Conservation (phyloP, 1,284 basidiomycete genomes). For the Malassezia nana region DNA sequence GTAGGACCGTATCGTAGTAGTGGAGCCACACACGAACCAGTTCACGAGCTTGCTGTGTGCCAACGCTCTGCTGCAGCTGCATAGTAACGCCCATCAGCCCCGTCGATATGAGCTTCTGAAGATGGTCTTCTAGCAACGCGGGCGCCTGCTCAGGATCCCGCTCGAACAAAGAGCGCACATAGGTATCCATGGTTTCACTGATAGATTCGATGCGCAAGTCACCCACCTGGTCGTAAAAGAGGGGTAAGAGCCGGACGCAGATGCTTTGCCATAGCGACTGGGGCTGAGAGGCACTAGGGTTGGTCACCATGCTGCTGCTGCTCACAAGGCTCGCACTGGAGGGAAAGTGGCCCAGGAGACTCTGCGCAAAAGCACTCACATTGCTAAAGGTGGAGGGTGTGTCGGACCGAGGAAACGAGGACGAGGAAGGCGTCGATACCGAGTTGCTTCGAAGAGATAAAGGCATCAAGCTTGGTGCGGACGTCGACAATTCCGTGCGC, state of each 20-base stretch:
- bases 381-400: slow-evolving; percentile 2
- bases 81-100: slow-evolving; percentile 87
- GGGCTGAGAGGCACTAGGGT: not conserved
- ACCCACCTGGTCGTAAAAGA: slow-evolving; percentile 86
- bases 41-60: slow-evolving; percentile 60
- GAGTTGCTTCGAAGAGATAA: not conserved
- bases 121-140: slow-evolving; percentile 62
- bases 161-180: slow-evolving; percentile 56
- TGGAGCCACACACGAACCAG: slow-evolving; percentile 84
- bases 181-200: slow-evolving; percentile 61
- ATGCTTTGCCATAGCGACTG: slow-evolving; percentile 59
- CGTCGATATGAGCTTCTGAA: slow-evolving; percentile 67
- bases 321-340: not conserved
- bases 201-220: slow-evolving; percentile 81
- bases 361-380: slow-evolving; percentile 19
- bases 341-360: slow-evolving; percentile 3
- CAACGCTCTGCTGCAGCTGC: slow-evolving; percentile 58
- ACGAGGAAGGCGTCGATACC: not conserved
- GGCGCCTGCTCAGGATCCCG: slow-evolving; percentile 50
- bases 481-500: not conserved
- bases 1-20: slow-evolving; percentile 85
- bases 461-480: not conserved
- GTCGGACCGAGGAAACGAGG: not conserved
- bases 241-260: slow-evolving; percentile 72
- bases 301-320: not conserved